A percentile compares a stretch with the other conserved stretches of the same genome.
phyloP scores from a whole-genome alignment of 352 stramenopile genomes.

The Phytophthora sojae region DNA sequence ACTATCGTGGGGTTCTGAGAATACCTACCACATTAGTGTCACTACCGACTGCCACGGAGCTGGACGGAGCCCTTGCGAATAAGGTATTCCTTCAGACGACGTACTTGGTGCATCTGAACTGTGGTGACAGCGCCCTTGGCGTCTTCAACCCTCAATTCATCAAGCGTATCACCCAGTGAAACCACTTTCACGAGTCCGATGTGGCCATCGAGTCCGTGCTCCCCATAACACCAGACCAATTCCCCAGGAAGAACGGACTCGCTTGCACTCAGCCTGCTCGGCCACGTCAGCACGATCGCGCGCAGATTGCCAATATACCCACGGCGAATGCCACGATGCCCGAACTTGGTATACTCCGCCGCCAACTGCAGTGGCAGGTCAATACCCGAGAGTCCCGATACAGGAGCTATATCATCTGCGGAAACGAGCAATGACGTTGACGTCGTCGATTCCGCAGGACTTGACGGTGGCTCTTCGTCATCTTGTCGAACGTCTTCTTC shows the following conservation, averaged over 20 bases:
- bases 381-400: conserved; percentile 51
- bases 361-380: conserved; percentile 54
- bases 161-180: conserved; percentile 15
- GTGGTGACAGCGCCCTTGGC: conserved; percentile 22
- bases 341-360: conserved; percentile 52
- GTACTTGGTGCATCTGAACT: conserved; percentile 29
- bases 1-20: conserved; percentile 22
- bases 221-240: conserved; percentile 45
- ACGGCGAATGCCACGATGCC: conserved; percentile 38
- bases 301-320: conserved; percentile 50
- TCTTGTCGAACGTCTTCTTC: conserved; percentile 1
- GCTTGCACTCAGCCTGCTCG: conserved; percentile 25
- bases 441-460: neutral
- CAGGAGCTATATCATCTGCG: conserved; percentile 36
- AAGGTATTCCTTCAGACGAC: conserved; percentile 50
- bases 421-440: conserved; percentile 33
- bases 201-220: conserved; percentile 18
- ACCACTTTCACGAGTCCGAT: conserved; percentile 38
- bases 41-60: conserved; percentile 27
- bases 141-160: conserved; percentile 39
- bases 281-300: conserved; percentile 55
- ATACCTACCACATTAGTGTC: neutral
- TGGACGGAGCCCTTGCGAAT: conserved; percentile 44
- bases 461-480: neutral
- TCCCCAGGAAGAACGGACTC: conserved; percentile 43